Evolutionary conservation across 129 eudicot species (phyloP), one percentile per base, ranked within the genome.

Genomic region (Glebionis coronaria): DNA sequence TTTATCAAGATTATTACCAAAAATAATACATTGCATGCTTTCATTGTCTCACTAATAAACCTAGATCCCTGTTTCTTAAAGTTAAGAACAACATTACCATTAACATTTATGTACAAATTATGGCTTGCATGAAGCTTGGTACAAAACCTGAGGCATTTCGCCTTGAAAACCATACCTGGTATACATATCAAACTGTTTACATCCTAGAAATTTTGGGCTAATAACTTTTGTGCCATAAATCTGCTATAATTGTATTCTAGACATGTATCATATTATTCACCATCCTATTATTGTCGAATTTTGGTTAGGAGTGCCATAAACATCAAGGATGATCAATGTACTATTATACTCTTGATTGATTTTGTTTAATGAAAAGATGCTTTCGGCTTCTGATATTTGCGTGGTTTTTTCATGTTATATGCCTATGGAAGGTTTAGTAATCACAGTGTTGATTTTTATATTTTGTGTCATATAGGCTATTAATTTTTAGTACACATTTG

Each of bases 41-140:
- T 15, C 58, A 14, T 38, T 57, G 35, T 69, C 51, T 49, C 70
- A 56, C 74, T 42, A 12, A 1, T 21, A 50, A 51, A 4, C 76
- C 53, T 67, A 4, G 31, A 50, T 77, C 63, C 61, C 61, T 74
- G 72, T 46, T 74, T 62, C 55, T 59, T 67, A 56, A 51, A 77
- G 38, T 68, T 65, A 23, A 63, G 59, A 44, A 54, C 0, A 38
- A 64, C 38, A 27, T 35, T 9, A 71, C 15, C 42, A 15, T 38
- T 50, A 8, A 60, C 74, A 60, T 61, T 25, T 57, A 73, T 25
- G 12, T 10, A 57, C 63, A 1, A 57, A 25, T 58, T 23, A 88
- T 88, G 96, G 92, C 91, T 12, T 80, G 45, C 69, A 61, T 88
- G 91, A 81, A 76, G 60, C 79, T 88, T 21, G 96, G 96, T 61